Evolutionary conservation across 306 rosid species (phyloP), one percentile per base, ranked within the genome.

Genomic region (Cucurbita argyrosperma): DNA sequence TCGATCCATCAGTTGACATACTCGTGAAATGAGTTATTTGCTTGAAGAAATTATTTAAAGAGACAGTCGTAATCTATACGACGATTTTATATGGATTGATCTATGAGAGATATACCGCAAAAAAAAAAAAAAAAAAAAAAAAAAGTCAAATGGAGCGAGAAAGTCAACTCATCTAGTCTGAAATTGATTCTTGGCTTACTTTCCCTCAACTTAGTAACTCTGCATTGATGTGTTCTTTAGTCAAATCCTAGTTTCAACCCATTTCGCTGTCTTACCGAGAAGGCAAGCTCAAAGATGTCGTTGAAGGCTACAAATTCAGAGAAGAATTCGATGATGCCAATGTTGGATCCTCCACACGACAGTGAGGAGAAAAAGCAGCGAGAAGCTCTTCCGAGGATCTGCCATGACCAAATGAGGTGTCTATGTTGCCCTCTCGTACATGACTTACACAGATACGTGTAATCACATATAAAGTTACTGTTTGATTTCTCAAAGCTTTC

Each of bases 401-500:
- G 75, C 93, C 84, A 89, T 94, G 94, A 84, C 97, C 80, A 84
- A 80, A 75, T 97, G 96, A 13, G 96, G 98, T 18, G 96, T 90
- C 66, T 86, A 76, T 66, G 98, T 97, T 6, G 96, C 98, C 23
- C 54, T 90, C 74, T 94, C 96, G 8, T 90, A 94, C 77, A 94
- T 94, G 98, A 71, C 90, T 26, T 94, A 96, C 72, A 96, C 98
- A 4, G 96, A 97, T 92, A 69, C 61, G 57, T 7, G 3, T 47
- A 8, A 47, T 47, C 57, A 57, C 57, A 13, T 21, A 5, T 23
- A 42, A 47, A 47, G 14, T 13, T 21, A 57, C 6, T 13, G 23
- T 61, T 66, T 21, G 57, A 21, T 68, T 23, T 57, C 0, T 35
- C 5, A 2, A 7, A 4, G 19, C 10, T 13, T 68, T 68, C 40